Percentiles rank a stretch among this genome's conserved stretches.
phyloP scores from a whole-genome alignment of 169 alveolate species.

The Babesia divergens region DNA sequence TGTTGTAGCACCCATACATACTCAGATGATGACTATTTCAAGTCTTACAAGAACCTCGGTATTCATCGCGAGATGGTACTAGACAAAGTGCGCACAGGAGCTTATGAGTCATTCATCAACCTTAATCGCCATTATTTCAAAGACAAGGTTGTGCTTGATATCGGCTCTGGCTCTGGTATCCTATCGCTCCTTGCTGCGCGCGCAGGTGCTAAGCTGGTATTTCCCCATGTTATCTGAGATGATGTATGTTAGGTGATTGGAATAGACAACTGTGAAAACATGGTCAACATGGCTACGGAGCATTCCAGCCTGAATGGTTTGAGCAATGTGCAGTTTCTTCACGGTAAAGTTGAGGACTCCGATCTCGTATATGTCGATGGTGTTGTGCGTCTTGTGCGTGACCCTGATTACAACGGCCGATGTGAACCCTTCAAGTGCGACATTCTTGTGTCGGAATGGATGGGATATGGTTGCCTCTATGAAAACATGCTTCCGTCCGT shows the following conservation, averaged over 20 bases:
- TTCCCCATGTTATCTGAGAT: conserved; percentile 78
- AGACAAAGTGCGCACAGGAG: conserved; percentile 86
- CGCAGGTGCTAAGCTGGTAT: conserved; percentile 93
- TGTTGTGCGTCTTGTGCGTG: conserved; percentile 72
- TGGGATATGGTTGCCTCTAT: conserved; percentile 94
- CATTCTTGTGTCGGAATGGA: conserved; percentile 96
- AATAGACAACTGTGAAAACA: conserved; percentile 90
- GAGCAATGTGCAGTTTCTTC: conserved; percentile 50
- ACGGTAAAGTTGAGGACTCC: conserved; percentile 77
- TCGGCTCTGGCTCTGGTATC: conserved; percentile 97
- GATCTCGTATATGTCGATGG: conserved; percentile 28
- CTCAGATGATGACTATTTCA: conserved; percentile 79
- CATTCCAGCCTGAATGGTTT: conserved; percentile 91
- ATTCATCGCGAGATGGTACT: conserved; percentile 91
- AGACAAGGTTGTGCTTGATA: conserved; percentile 91
- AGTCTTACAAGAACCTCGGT: conserved; percentile 84
- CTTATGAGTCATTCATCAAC: conserved; percentile 86
- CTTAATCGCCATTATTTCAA: conserved; percentile 72
- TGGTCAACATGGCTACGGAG: conserved; percentile 82
- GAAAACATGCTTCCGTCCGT: conserved; percentile 96
- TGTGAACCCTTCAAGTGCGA: conserved; percentile 93
- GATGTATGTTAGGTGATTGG: conserved; percentile 76
- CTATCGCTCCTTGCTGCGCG: conserved; percentile 92
- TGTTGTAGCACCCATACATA: neutral
- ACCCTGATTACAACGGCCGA: conserved; percentile 87